Percentiles rank a stretch among this genome's conserved stretches.
Conservation (phyloP, 805 yeast genomes). For the Myxozyma kluyveri region DNA sequence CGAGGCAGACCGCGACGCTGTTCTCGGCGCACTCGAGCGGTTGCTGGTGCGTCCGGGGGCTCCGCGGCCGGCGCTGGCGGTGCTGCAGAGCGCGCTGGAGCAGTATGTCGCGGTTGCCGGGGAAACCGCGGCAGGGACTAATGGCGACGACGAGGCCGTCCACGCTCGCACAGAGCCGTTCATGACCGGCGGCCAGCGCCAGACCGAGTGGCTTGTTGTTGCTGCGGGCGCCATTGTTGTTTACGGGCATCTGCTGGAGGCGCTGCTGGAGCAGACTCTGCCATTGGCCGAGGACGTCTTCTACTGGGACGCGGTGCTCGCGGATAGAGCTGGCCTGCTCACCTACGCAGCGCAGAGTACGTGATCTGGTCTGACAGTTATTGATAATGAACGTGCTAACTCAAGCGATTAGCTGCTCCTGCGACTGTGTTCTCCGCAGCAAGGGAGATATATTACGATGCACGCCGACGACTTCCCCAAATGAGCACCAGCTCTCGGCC, state of each 20-base stretch:
- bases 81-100: slow-evolving; percentile 4
- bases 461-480: slow-evolving; percentile 10
- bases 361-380: slow-evolving; percentile 30
- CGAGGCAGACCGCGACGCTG: background rate
- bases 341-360: slow-evolving; percentile 44
- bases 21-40: slow-evolving; percentile 5
- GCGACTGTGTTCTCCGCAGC: slow-evolving; percentile 10
- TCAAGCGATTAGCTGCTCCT: slow-evolving; percentile 23
- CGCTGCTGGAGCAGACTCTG: slow-evolving; percentile 44
- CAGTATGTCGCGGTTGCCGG: slow-evolving; percentile 6
- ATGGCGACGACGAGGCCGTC: slow-evolving; percentile 7
- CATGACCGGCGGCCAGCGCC: slow-evolving; percentile 8
- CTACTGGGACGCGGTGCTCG: slow-evolving; percentile 46
- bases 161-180: slow-evolving; percentile 4
- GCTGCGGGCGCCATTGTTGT: slow-evolving; percentile 39
- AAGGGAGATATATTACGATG: slow-evolving; percentile 23
- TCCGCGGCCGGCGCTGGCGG: slow-evolving; percentile 13
- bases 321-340: slow-evolving; percentile 38
- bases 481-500: slow-evolving; percentile 8
- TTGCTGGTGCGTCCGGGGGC: slow-evolving; percentile 19
- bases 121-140: background rate
- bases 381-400: background rate
- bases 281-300: slow-evolving; percentile 46
- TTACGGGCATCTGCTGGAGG: slow-evolving; percentile 40
- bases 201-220: slow-evolving; percentile 36